phyloP scores from a whole-genome alignment of 208 protist genomes.

The Leishmania lainsoni region DNA sequence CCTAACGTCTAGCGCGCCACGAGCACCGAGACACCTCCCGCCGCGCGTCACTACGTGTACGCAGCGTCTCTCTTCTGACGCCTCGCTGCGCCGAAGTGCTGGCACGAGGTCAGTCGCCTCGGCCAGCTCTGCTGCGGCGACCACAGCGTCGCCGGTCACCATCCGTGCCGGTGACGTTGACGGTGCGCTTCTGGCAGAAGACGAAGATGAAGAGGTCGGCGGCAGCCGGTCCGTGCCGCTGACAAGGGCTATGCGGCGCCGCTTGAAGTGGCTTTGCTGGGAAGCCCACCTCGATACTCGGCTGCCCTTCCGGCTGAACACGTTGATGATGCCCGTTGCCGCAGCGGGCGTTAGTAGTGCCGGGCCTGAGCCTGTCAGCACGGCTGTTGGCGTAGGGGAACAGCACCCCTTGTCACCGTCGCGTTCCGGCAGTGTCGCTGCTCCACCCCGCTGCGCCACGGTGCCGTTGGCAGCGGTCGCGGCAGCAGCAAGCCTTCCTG shows the following conservation, averaged over 20 bases:
- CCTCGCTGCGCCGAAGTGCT: background rate
- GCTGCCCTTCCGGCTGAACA: conserved; percentile 15
- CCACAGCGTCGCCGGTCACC: background rate
- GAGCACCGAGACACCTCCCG: background rate
- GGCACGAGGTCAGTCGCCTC: background rate
- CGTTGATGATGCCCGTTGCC: background rate
- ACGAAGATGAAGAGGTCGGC: conserved; percentile 6
- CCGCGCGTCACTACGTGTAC: background rate
- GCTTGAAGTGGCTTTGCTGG: conserved; percentile 17
- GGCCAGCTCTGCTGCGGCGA: background rate
- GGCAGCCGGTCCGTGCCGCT: background rate
- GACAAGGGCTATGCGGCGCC: background rate
- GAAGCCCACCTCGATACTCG: background rate
- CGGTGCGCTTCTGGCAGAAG: background rate
- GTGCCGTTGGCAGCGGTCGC: background rate
- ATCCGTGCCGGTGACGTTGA: background rate
- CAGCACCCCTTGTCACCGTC: background rate
- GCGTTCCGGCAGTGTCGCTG: background rate
- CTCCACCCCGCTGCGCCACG: background rate
- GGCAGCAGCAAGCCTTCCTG: background rate
- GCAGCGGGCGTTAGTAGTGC: background rate
- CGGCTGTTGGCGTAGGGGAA: background rate
- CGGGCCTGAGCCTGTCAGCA: background rate
- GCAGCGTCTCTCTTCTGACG: background rate
- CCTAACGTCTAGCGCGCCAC: background rate